phyloP scores from a whole-genome alignment of 179 eudicot genomes.

The Pouteria campechiana region DNA sequence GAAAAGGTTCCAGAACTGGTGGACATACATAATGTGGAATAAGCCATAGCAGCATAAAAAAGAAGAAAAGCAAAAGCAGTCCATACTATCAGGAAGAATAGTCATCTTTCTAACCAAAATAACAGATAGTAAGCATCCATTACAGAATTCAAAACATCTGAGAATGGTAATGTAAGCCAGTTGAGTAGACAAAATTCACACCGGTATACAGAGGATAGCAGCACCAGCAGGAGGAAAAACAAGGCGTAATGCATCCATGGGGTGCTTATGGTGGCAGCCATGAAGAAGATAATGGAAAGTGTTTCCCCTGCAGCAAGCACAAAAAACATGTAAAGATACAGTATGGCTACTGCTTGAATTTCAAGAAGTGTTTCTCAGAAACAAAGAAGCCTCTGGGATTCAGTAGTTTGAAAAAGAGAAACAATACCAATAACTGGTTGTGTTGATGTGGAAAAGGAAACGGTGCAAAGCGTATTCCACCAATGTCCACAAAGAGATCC shows the following conservation, averaged over 20 bases:
- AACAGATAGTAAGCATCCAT: no score
- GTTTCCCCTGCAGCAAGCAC: constrained; percentile 52
- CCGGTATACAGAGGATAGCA: constrained; percentile 64
- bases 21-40: background rate
- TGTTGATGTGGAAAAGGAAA: constrained; percentile 88
- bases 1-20: constrained; percentile 42
- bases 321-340: constrained; percentile 1
- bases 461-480: constrained; percentile 85
- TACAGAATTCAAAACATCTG: no score
- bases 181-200: no score
- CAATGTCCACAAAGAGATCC: constrained; percentile 78
- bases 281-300: constrained; percentile 87
- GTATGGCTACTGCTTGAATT: no score
- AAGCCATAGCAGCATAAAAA: background rate
- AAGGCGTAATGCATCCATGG: constrained; percentile 93
- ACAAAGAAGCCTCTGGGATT: background rate
- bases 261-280: constrained; percentile 99
- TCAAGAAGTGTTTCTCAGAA: no score
- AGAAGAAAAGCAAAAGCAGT: background rate
- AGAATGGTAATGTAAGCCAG: no score
- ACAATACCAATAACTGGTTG: constrained; percentile 72
- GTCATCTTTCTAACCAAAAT: no score
- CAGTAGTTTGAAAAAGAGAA: constrained; percentile 2
- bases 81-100: no score
- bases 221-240: constrained; percentile 98